These are phyloP conservation scores for Cavenderia fasciculata DNA, from an alignment of 78 protist species.

Conservation along the genomic window DNA sequence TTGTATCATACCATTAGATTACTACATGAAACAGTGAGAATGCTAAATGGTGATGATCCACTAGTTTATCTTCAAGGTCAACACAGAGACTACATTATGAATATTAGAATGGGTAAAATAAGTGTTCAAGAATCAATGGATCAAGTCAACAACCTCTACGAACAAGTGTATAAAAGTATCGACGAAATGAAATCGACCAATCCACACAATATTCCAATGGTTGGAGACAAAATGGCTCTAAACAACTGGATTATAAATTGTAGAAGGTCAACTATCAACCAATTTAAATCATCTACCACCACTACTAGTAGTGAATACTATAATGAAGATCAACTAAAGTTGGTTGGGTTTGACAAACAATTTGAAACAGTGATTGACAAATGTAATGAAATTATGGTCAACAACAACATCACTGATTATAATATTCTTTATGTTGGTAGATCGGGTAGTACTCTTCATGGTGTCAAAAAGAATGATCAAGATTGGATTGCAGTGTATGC, in stretches of 20 bases:
- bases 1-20: conserved; percentile 58
- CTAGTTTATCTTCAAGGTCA: conserved; percentile 26
- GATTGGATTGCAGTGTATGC: conserved; percentile 66
- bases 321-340: background rate
- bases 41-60: conserved; percentile 28
- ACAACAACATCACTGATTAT: background rate
- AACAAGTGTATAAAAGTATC: background rate
- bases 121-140: background rate
- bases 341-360: background rate
- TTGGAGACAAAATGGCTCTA: background rate
- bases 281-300: background rate
- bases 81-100: conserved; percentile 30
- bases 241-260: conserved; percentile 28
- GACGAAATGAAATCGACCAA: background rate
- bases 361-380: background rate
- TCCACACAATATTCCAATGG: background rate
- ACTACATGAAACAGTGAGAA: conserved; percentile 22
- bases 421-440: conserved; percentile 1
- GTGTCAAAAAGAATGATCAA: background rate
- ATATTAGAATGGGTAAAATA: background rate
- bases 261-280: conserved; percentile 7
- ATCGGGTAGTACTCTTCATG: conserved; percentile 45
- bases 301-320: background rate
- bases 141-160: conserved; percentile 11
- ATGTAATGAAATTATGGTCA: background rate